Evolutionary conservation across 768 basidiomycete genomes (phyloP).

Genomic region (Russula lepida): DNA sequence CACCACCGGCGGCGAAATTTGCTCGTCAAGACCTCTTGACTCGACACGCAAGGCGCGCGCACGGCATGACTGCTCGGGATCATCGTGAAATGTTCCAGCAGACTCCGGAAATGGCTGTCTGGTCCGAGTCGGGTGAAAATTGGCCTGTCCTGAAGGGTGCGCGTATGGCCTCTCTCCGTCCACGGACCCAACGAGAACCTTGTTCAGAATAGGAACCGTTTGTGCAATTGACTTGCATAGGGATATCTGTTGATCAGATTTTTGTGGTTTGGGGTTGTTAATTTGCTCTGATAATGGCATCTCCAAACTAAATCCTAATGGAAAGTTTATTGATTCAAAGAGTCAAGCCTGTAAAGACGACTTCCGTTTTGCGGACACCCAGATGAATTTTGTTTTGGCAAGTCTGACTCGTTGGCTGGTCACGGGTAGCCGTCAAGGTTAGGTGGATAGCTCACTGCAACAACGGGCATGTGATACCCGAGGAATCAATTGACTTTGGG

Average conservation of each 20-base stretch:
- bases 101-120: conserved; percentile 15
- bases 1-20: conserved; percentile 38
- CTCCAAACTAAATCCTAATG: neutral
- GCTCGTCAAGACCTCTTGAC: conserved; percentile 61
- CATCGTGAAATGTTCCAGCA: conserved; percentile 29
- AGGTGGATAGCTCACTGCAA: neutral
- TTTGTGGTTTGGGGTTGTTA: neutral
- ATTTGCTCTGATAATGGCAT: neutral
- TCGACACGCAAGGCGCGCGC: conserved; percentile 53
- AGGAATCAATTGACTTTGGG: neutral
- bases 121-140: conserved; percentile 25
- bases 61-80: conserved; percentile 29
- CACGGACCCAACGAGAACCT: neutral
- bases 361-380: neutral
- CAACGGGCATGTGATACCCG: neutral
- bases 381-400: neutral
- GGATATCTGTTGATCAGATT: neutral
- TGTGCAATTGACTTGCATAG: conserved; percentile 4
- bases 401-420: neutral
- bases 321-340: neutral
- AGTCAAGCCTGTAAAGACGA: neutral
- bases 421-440: neutral
- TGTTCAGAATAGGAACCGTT: conserved; percentile 2
- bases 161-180: neutral
- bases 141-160: conserved; percentile 6